Base-by-base conservation (phyloP, 2,329 filamentous ascomycete species). In the Fusarium sp. region DNA sequence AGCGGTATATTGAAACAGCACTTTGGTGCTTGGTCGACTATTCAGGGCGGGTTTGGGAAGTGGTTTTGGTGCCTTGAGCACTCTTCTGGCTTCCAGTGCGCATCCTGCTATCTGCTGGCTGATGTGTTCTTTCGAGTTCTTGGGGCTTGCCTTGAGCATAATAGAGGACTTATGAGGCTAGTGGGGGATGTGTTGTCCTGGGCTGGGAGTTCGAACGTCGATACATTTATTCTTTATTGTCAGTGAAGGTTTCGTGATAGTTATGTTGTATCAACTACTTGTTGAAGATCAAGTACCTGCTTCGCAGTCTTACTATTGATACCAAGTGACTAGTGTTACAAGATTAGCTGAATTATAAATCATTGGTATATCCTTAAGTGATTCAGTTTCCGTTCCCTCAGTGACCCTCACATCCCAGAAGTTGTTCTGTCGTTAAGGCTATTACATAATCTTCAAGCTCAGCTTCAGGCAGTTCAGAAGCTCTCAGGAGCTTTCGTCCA, bases 1-100 rank as follows among this genome's bases (percentile, higher is more conserved):
- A 89, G 88, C 88, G 88, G 87, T 87, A 90, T 65, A 90, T 84
- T 67, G 82, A 86, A 68, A 59, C 37, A 23, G 65, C 56, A 62
- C 56, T 43, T 58, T 5, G 8, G 58, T 70, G 44, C 67, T 61
- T 62, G 25, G 23, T 74, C 73, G 73, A 74, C 59, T 68, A 63
- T 59, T 68, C 62, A 67, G 66, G 77, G 25, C 70, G 51, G 73
- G 77, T 78, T 52, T 56, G 55, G 64, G 46, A 49, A 45, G 57
- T 62, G 64, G 44, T 44, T 56, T 49, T 20, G 33, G 60, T 78
- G 77, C 71, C 75, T 77, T 73, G 71, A 67, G 70, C 72, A 69
- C 67, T 62, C 74, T 78, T 77, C 80, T 79, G 77, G 81, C 79
- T 80, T 80, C 80, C 76, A 76, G 67, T 67, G 43, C 58, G 58